Evolutionary conservation across 805 yeast genomes (phyloP), one percentile per base, ranked within the genome.

Genomic region (Barnettozyma californica): DNA sequence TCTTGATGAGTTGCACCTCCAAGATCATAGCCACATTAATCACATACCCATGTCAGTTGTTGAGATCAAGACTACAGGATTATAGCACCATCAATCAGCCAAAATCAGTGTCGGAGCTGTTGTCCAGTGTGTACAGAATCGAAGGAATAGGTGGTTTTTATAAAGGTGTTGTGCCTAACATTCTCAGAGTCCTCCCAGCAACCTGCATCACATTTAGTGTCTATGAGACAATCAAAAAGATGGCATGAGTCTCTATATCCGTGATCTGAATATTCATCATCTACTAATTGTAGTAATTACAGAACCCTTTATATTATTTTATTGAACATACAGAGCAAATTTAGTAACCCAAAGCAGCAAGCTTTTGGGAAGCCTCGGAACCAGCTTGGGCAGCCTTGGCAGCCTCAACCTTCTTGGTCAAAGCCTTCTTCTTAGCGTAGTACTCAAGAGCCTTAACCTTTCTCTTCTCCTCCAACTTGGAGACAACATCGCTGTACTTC

Each of bases 401-500:
- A 70, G 91, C 82, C 62, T 78, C 77, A 66, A 87, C 78, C 85
- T 92, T 92, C 87, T 88, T 88, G 75, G 85, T 78, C 70, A 88
- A 87, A 75, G 98, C 96, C 74, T 78, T 82, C 96, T 92, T 94
- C 87, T 89, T 90, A 68, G 96, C 95, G 84, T 90, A 89, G 88
- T 88, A 94, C 77, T 95, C 99, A 71, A 96, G 96, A 68, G 96
- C 84, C 83, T 86, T 90, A 74, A 91, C 95, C 86, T 88, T 91
- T 81, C 99, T 87, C 91, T 95, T 92, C 78, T 90, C 97, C 83
- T 94, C 99, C 73, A 94, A 87, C 73, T 91, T 83, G 71, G 89
- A 88, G 67, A 94, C 99, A 71, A 94, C 84, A 60, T 94, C 90
- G 80, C 91, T 95, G 95, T 94, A 94, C 80, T 91, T 94, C 99